phyloP scores from a whole-genome alignment of 1,284 basidiomycete species.

The Paramarasmius palmivorus region DNA sequence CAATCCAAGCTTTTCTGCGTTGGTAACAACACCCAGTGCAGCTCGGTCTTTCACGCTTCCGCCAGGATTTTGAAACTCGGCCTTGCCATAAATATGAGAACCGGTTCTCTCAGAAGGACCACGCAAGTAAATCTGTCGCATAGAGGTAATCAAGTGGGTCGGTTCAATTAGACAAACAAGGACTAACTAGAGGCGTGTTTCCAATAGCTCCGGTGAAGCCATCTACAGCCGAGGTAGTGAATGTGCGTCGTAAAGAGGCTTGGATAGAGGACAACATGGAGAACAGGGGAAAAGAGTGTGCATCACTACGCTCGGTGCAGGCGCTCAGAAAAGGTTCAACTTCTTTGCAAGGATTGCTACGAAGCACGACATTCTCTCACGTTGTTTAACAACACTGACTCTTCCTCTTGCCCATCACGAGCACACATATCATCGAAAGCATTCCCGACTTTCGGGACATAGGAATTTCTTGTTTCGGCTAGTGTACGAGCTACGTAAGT shows the following conservation, averaged over 20 bases:
- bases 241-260: conserved; percentile 37
- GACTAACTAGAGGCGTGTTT: conserved; percentile 88
- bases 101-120: conserved; percentile 87
- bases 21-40: conserved; percentile 85
- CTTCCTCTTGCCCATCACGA: no score
- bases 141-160: conserved; percentile 11
- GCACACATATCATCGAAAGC: no score
- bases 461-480: neutral
- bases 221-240: conserved; percentile 60
- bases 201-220: conserved; percentile 92
- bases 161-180: conserved; percentile 6
- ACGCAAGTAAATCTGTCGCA: conserved; percentile 77
- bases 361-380: conserved; percentile 32
- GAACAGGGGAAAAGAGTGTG: neutral
- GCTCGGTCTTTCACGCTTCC: conserved; percentile 99
- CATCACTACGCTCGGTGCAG: no score
- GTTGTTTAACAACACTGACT: no score
- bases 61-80: conserved; percentile 99
- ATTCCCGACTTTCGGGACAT: neutral
- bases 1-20: conserved; percentile 88
- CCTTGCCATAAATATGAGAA: conserved; percentile 91
- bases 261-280: conserved; percentile 41
- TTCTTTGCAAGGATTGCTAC: conserved; percentile 1
- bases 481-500: neutral
- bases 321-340: no score